Base-by-base conservation (phyloP, 2,329 filamentous ascomycete species). In the Pyrenochaeta sp. region DNA sequence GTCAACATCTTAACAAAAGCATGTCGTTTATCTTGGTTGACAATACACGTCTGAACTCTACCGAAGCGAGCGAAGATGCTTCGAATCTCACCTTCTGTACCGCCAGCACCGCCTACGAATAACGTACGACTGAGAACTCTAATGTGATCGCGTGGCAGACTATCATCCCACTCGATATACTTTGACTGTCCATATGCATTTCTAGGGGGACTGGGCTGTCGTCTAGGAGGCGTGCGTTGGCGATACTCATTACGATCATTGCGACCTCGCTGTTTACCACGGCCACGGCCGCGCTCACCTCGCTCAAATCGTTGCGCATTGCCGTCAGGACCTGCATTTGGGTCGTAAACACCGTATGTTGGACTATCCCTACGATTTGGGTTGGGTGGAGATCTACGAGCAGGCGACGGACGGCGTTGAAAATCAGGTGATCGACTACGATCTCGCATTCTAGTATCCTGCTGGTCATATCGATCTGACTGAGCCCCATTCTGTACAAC, bases 1-100 rank as follows among this genome's bases (percentile, higher is more conserved):
- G 88, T 95, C 66, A 95, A 86, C 95, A 99, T 99, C 81, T 99
- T 99, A 72, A 99, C 94, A 76, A 99, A 99, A 5, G 95, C 95
- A 78, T 99, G 95, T 19, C 95, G 91, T 81, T 98, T 99, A 73
- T 99, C 95, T 72, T 92, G 91, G 81, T 99, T 98, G 66, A 97
- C 93, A 65, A 99, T 99, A 79, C 94, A 98, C 1, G 94, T 97
- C 78, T 99, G 95, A 3, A 99, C 95, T 52, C 89, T 84, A 58
- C 95, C 95, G 73, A 89, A 97, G 45, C 88, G 88, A 71, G 83
- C 84, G 77, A 99, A 99, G 44, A 96, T 88, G 50, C 81, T 82
- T 52, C 93, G 89, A 52, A 99, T 84, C 75, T 98, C 93, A 56
- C 85, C 82, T 78, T 99, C 94, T 6, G 91, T 89, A 57, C 80